Conservation (phyloP, 2,329 filamentous ascomycete species). For the Trichophyton mentagrophytes region DNA sequence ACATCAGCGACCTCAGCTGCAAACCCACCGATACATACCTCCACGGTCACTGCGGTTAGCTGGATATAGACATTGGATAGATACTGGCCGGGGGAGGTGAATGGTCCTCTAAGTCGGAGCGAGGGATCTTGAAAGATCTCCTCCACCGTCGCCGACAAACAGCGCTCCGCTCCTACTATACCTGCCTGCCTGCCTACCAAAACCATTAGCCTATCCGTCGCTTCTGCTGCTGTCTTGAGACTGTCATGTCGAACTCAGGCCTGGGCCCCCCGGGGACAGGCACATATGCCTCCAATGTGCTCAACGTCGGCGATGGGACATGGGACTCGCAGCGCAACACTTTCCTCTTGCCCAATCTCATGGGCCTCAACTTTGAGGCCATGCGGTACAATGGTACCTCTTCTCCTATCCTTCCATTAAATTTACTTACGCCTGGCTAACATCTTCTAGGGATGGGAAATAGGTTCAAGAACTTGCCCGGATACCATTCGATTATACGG, state of each 20-base stretch:
- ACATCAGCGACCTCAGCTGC: too few species aligned
- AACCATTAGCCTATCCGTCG: not conserved
- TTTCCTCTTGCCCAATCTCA: constrained; percentile 51
- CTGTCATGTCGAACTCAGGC: constrained; percentile 26
- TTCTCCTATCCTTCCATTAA: not conserved
- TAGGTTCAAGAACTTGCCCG: constrained; percentile 46
- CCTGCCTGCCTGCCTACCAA: not conserved
- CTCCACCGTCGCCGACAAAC: constrained; percentile 22
- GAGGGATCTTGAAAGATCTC: constrained; percentile 35
- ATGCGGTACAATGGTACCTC: constrained; percentile 53
- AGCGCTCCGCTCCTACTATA: not conserved
- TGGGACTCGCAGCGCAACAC: constrained; percentile 51
- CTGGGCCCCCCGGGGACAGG: constrained; percentile 46
- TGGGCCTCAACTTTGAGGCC: constrained; percentile 52
- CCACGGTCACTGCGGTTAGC: too few species aligned
- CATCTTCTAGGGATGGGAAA: constrained; percentile 48
- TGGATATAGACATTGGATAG: too few species aligned
- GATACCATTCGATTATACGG: constrained; percentile 46
- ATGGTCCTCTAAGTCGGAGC: constrained; percentile 19
- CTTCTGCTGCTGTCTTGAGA: too few species aligned
- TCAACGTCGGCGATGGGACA: constrained; percentile 54
- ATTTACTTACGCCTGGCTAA: not conserved
- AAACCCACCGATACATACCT: too few species aligned
- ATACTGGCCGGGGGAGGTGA: not conserved
- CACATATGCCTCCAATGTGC: constrained; percentile 47